phyloP scores from a whole-genome alignment of 495 filamentous ascomycete genomes.

The Penicillium canariense region DNA sequence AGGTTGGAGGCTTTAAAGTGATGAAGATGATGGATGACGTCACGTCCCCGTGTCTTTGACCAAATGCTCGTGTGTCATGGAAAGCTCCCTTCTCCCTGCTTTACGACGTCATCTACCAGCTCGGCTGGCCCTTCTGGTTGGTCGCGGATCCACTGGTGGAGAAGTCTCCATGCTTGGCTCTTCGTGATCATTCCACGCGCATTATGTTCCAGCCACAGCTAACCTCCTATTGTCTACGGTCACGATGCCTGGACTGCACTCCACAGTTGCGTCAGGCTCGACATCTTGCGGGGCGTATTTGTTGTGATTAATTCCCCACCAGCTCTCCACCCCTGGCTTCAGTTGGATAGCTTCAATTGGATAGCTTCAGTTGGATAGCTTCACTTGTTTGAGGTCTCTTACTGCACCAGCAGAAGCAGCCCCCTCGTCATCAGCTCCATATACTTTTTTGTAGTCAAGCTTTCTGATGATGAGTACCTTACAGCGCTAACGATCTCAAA shows the following conservation, averaged over 20 bases:
- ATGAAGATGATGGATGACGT: slow-evolving; percentile 34
- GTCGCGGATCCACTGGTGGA: not conserved
- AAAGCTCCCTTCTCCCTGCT: slow-evolving; percentile 8
- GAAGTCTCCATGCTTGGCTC: not conserved
- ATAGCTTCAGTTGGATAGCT: not conserved
- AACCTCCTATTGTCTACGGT: not conserved
- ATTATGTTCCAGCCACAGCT: slow-evolving; percentile 21
- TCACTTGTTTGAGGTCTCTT: not conserved
- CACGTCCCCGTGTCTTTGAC: slow-evolving; percentile 13
- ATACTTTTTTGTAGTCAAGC: not conserved
- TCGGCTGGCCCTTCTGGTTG: not conserved
- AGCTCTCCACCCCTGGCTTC: not conserved
- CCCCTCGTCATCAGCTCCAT: not conserved
- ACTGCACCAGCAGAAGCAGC: not conserved
- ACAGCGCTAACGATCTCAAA: not conserved
- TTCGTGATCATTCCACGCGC: slow-evolving; percentile 12
- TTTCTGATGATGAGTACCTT: not conserved
- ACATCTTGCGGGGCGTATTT: not conserved
- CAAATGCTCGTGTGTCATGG: slow-evolving; percentile 18
- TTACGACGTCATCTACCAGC: slow-evolving; percentile 14
- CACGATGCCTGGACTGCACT: slow-evolving; percentile 1
- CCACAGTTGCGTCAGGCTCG: not conserved
- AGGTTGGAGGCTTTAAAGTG: slow-evolving; percentile 16
- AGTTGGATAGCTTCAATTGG: not conserved
- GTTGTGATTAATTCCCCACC: not conserved